A percentile compares a stretch with the other conserved stretches of the same genome.
These are phyloP conservation scores for Pestalotiopsis sp. DNA, from an alignment of 2,329 filamentous ascomycete genomes.

Conservation along the genomic window DNA sequence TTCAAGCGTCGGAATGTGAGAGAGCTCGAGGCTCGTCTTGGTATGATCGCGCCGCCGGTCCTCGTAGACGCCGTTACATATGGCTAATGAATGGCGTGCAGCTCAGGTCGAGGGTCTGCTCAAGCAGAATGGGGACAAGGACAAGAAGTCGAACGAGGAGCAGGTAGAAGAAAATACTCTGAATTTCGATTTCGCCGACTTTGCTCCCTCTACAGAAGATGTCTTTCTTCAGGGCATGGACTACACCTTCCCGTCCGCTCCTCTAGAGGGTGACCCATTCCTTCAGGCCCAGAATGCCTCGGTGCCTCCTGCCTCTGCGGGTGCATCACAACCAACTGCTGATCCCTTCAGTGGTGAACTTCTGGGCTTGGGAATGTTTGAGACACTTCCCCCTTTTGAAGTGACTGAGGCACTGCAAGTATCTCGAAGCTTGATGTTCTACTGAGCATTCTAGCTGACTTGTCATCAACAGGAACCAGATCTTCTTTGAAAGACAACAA, in stretches of 20 bases:
- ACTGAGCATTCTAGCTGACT: background rate
- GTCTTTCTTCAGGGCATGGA: conserved; percentile 29
- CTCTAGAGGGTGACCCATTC: conserved; percentile 19
- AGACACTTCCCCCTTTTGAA: conserved; percentile 76
- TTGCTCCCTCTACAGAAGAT: conserved; percentile 23
- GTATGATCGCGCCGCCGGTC: conserved; percentile 47
- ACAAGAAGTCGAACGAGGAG: conserved; percentile 30
- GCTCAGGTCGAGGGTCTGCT: conserved; percentile 82
- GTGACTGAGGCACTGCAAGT: conserved; percentile 81
- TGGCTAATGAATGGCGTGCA: conserved; percentile 35
- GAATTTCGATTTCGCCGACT: conserved; percentile 23
- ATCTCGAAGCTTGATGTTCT: background rate
- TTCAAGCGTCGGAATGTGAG: conserved; percentile 90
- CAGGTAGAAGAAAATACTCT: conserved; percentile 24
- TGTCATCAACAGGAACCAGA: conserved; percentile 56
- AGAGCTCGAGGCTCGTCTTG: conserved; percentile 83
- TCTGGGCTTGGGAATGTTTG: conserved; percentile 76
- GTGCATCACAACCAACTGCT: conserved; percentile 22
- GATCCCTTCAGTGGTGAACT: conserved; percentile 61
- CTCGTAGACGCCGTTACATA: background rate
- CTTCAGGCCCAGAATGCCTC: conserved; percentile 18
- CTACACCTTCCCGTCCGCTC: conserved; percentile 20
- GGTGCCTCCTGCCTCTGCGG: conserved; percentile 16
- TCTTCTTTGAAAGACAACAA: conserved; percentile 78
- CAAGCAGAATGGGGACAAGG: conserved; percentile 59